Percentiles rank a stretch among this genome's conserved stretches.
These are phyloP conservation scores for Agaricus sinodeliciosus DNA, from an alignment of 768 basidiomycete species.

Conservation along the genomic window DNA sequence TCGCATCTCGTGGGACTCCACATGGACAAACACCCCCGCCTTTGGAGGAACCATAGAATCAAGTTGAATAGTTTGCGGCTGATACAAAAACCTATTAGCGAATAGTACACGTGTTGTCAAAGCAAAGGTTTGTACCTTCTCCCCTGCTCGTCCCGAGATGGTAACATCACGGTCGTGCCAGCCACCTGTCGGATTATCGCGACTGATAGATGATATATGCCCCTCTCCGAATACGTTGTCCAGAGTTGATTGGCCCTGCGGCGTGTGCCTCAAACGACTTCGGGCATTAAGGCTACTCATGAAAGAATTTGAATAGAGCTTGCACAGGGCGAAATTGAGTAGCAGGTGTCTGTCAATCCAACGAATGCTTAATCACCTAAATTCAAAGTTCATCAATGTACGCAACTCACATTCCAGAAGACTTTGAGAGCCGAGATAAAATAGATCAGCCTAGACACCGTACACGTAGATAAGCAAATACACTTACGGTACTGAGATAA, in stretches of 20 bases:
- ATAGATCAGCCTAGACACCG: too few relatives aligned
- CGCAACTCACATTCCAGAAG: not conserved
- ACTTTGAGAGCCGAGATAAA: too few relatives aligned
- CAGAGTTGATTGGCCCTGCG: too few relatives aligned
- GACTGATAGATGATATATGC: too few relatives aligned
- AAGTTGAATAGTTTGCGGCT: too few relatives aligned
- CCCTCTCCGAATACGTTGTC: too few relatives aligned
- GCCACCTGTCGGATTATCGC: too few relatives aligned
- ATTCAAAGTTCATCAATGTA: not conserved
- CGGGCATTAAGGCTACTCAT: not conserved
- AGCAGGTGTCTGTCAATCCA: not conserved
- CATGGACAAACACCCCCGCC: slow-evolving; percentile 2
- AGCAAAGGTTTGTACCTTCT: too few relatives aligned
- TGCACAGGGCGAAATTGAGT: not conserved
- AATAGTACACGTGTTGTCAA: too few relatives aligned
- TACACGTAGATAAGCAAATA: not conserved
- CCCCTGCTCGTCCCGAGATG: too few relatives aligned
- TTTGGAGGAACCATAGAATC: not conserved
- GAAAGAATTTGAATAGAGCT: slow-evolving; percentile 1
- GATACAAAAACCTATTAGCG: too few relatives aligned
- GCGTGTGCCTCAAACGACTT: not conserved
- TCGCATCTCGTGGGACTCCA: slow-evolving; percentile 6
- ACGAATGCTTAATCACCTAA: not conserved
- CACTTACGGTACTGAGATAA: slow-evolving; percentile 22
- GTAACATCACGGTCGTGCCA: too few relatives aligned